Base-by-base conservation (phyloP, 176 grass and related monocot genomes). In the Lolium perenne region DNA sequence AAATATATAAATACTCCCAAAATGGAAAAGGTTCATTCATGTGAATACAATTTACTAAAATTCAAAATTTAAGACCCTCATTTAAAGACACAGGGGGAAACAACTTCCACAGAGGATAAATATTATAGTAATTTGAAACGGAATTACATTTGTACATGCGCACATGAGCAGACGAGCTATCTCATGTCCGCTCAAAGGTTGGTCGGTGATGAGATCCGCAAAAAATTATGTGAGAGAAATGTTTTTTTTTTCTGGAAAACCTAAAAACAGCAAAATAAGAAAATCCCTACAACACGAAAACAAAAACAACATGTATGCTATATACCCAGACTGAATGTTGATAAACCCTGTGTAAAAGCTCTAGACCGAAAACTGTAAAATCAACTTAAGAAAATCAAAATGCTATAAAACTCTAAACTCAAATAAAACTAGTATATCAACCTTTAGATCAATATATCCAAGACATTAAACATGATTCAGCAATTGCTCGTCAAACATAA, bases 1-100 rank as follows among this genome's bases (percentile, higher is more conserved):
- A 76, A 55, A 15, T 77, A 55, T 57, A 40, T 21, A 76, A 76
- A 76, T 76, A 50, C 48, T 76, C 73, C 14, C 16, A 32, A 10
- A 76, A 54, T 76, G 23, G 8, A 51, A 41, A 75, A 75, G 73
- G 21, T 32, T 38, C 18, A 56, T 10, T 57, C 7, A 77, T 40
- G n/a, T 20, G 20, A 35, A 77, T 57, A n/a, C 10, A 77, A n/a
- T 53, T 12, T 38, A 56, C 35, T 11, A 7, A 20, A 10, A 38
- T 15, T 25, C 29, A 38, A n/a, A 20, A 56, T 25, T 76, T 38
- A 55, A 76, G 10, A 29, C 48, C 48, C 47, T 76, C 14, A 14
- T 29, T 51, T n/a, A 21, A 29, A 54, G 17, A 16, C 32, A 51
- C 35, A 10, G 21, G 17, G n/a, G 21, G 8, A 53, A 53, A 76